phyloP scores from a whole-genome alignment of 2,329 filamentous ascomycete genomes.

The Neofusicoccum parvum region DNA sequence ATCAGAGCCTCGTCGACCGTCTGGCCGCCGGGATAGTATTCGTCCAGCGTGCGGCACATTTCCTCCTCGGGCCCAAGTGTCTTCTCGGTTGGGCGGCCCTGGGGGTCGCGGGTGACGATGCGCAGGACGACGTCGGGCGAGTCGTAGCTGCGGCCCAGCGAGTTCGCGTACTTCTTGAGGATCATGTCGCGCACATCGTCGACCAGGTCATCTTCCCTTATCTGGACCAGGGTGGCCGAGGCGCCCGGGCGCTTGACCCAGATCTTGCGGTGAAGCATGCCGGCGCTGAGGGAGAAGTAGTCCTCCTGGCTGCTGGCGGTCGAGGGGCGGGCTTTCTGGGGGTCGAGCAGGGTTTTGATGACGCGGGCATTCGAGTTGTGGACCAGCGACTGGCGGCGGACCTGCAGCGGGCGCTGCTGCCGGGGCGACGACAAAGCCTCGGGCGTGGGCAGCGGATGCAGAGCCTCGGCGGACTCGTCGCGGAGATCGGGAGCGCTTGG shows the following conservation, averaged over 20 bases:
- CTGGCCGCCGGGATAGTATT: constrained; percentile 85
- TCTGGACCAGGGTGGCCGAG: constrained; percentile 83
- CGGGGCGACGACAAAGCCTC: constrained; percentile 17
- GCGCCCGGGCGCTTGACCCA: constrained; percentile 90
- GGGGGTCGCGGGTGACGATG: constrained; percentile 68
- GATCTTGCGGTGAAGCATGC: constrained; percentile 69
- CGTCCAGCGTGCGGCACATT: constrained; percentile 75
- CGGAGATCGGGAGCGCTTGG: neutral
- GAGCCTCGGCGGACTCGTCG: constrained; percentile 18
- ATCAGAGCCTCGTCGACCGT: constrained; percentile 84
- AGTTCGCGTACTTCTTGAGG: constrained; percentile 90
- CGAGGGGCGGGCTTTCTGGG: constrained; percentile 29
- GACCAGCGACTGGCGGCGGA: constrained; percentile 43
- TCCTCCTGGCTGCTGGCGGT: constrained; percentile 36
- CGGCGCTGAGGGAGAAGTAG: constrained; percentile 41
- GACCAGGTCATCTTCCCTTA: constrained; percentile 85
- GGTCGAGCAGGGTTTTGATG: constrained; percentile 58
- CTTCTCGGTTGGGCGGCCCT: constrained; percentile 59
- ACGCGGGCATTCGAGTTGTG: constrained; percentile 43
- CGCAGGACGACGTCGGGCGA: constrained; percentile 84
- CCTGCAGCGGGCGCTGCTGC: constrained; percentile 3
- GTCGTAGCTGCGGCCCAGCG: constrained; percentile 84
- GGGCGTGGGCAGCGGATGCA: constrained; percentile 21
- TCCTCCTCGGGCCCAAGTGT: constrained; percentile 82
- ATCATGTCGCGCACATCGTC: constrained; percentile 95